Evolutionary conservation across 768 basidiomycete species (phyloP).

Genomic region (Tricholoma matsutake): DNA sequence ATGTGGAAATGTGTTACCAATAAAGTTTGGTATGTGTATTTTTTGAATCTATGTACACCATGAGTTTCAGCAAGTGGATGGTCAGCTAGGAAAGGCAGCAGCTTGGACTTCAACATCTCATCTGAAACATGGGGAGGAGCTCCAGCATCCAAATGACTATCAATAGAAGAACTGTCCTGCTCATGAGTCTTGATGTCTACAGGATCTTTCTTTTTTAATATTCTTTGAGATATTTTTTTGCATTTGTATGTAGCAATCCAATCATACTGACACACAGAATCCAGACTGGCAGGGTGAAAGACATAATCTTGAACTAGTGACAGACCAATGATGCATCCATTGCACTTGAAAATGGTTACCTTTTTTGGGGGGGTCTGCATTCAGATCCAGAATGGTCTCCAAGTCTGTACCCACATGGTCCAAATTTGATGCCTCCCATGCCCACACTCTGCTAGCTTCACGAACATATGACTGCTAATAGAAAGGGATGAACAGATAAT

Average conservation of each 20-base stretch:
- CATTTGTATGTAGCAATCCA: constrained; percentile 19
- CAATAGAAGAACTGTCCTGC: background rate
- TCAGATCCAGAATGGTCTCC: background rate
- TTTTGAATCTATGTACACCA: background rate
- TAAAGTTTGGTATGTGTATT: constrained; percentile 1
- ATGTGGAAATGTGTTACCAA: background rate
- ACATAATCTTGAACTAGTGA: constrained; percentile 8
- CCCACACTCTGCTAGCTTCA: constrained; percentile 18
- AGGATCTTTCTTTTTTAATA: too few species aligned
- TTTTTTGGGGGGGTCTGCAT: constrained; percentile 11
- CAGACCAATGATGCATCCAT: constrained; percentile 17
- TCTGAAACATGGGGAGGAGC: background rate
- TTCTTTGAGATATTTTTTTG: background rate
- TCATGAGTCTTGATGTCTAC: background rate
- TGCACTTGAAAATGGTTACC: constrained; percentile 15
- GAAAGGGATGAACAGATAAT: constrained; percentile 29
- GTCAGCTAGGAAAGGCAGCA: background rate
- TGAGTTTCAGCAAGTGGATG: constrained; percentile 1
- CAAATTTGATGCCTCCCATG: background rate
- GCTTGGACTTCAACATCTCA: background rate
- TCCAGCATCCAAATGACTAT: background rate
- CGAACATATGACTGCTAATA: constrained; percentile 31
- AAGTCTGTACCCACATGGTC: too few species aligned
- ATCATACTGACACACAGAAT: constrained; percentile 21
- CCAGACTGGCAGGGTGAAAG: constrained; percentile 18